Evolutionary conservation across 306 rosid genomes (phyloP).

Genomic region (Comarum palustre): DNA sequence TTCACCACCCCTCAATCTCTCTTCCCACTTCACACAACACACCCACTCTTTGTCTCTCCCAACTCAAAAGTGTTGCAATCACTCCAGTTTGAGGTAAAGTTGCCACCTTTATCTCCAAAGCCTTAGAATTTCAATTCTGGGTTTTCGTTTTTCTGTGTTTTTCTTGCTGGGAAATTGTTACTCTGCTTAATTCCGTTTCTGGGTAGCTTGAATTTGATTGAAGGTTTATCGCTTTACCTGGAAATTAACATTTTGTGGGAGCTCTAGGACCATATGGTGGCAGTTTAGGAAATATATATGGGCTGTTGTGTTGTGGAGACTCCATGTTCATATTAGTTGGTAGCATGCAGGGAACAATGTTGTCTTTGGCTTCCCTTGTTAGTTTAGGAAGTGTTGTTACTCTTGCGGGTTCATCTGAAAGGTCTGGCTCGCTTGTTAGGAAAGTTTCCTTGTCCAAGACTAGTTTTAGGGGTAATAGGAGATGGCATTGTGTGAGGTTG

Average conservation of each 20-base stretch:
- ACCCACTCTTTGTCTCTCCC: conserved; percentile 17
- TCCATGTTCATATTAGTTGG: conserved; percentile 55
- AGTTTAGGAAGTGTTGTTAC: conserved; percentile 59
- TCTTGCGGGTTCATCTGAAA: conserved; percentile 53
- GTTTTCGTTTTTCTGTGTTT: conserved; percentile 26
- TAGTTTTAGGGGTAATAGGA: conserved; percentile 43
- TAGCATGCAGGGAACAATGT: conserved; percentile 74
- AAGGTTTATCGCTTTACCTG: not conserved
- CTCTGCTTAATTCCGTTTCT: conserved; percentile 24
- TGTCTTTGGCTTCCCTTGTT: conserved; percentile 69
- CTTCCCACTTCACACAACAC: conserved; percentile 7
- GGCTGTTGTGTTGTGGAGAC: conserved; percentile 26
- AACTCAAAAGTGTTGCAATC: conserved; percentile 5
- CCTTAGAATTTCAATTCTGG: conserved; percentile 25
- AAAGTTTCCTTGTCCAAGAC: conserved; percentile 67
- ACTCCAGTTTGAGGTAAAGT: conserved; percentile 16
- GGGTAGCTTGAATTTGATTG: conserved; percentile 36
- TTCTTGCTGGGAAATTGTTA: conserved; percentile 14
- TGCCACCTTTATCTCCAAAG: not conserved
- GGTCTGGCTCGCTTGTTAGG: conserved; percentile 52
- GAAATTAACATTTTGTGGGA: not conserved
- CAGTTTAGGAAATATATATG: conserved; percentile 18
- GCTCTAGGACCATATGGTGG: conserved; percentile 23
- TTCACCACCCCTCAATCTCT: conserved; percentile 42
- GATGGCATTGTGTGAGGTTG: conserved; percentile 73